Evolutionary conservation across 345 rosid species (phyloP).

Genomic region (Lepidium africanum): DNA sequence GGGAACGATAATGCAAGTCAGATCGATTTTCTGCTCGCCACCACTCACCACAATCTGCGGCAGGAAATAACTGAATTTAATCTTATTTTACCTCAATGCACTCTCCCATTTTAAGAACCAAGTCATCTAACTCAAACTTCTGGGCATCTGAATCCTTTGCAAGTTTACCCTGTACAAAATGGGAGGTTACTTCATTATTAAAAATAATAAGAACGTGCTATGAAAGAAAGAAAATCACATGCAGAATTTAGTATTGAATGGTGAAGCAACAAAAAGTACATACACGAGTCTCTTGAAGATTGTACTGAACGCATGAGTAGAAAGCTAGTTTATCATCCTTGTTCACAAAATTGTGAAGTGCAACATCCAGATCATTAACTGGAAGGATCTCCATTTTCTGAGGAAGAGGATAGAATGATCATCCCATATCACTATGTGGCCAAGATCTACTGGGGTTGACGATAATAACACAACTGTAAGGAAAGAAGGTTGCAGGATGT

Average conservation of each 20-base stretch:
- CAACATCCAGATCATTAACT: conserved; percentile 89
- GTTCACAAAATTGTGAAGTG: conserved; percentile 89
- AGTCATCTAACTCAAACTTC: conserved; percentile 66
- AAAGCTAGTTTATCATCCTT: conserved; percentile 97
- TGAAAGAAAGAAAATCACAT: not conserved
- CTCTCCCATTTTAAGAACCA: conserved; percentile 88
- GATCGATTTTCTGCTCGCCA: not conserved
- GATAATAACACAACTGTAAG: not conserved
- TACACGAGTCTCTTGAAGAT: conserved; percentile 95
- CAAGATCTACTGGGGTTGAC: not conserved
- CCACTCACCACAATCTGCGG: not conserved
- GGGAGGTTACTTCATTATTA: conserved; percentile 14
- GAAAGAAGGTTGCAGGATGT: conserved; percentile 14
- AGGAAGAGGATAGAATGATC: conserved; percentile 23
- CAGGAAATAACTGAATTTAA: not conserved
- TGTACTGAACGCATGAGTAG: conserved; percentile 71
- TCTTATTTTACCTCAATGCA: conserved; percentile 74
- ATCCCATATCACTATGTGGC: not conserved
- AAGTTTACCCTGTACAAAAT: conserved; percentile 58
- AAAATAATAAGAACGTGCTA: not conserved
- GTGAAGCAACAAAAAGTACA: conserved; percentile 20
- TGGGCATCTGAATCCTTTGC: conserved; percentile 60
- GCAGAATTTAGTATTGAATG: not conserved
- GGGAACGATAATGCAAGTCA: conserved; percentile 1
- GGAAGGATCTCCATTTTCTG: conserved; percentile 99